Base-by-base conservation (phyloP, 495 filamentous ascomycete genomes). In the Daldinia decipiens region DNA sequence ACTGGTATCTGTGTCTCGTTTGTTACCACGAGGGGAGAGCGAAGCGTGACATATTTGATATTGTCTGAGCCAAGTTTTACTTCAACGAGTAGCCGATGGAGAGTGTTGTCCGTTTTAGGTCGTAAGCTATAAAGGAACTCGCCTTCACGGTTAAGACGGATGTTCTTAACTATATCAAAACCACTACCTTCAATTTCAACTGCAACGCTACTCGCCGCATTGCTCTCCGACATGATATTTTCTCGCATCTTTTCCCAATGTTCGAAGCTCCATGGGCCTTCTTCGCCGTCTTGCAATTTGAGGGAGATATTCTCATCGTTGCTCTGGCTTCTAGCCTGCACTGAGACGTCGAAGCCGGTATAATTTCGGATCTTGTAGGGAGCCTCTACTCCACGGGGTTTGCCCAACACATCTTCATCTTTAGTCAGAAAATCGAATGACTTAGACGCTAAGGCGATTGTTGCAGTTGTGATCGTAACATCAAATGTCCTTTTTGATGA, bases 1-100 rank as follows among this genome's bases (percentile, higher is more conserved):
- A 98, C 88, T 0, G 96, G 94, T 62, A 99, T 97, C 78, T 98
- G 93, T 2, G 95, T 98, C 74, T 94, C 91, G 81, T 99, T 99
- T 79, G 98, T 95, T n/a, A 99, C 88, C 13, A 97, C 81, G n/a
- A 99, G 84, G 6, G 95, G 95, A 13, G 95, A 98, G 40, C 95
- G 89, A 76, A 99, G 92, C 8, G 93, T 98, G 74, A 99, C 95
- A 77, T 97, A 95, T 80, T 99, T 99, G 79, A 99, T 90, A 67
- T 97, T 98, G 79, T 99, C 94, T 3, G 87, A 79, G 26, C 93
- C 95, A 34, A 99, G 87, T 56, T 88, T 94, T 68, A 99, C 90
- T 60, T 99, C 94, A 31, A 98, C 95, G 36, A 98, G 86, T 19
- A 99, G 85, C 29, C 93, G 90, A 78, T 99, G 96, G 72, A 93